Evolutionary conservation across 257 asterid species (phyloP).

Genomic region (Solanum phureja): DNA sequence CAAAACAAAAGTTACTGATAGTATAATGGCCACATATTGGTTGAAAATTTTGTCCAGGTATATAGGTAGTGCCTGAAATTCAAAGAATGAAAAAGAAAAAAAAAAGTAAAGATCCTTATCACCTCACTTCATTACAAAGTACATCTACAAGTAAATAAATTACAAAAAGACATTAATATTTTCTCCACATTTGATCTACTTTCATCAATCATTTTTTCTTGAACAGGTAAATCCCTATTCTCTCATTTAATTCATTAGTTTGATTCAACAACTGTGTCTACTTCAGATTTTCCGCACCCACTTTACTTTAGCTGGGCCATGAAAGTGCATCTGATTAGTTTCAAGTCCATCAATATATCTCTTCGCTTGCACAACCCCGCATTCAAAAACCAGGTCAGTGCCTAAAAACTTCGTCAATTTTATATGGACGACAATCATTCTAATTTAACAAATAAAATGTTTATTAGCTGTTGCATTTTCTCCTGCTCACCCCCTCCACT

Average conservation of each 20-base stretch:
- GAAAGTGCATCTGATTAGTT: background rate
- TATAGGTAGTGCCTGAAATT: conserved; percentile 90
- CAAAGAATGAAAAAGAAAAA: background rate
- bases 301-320: background rate
- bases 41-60: conserved; percentile 90
- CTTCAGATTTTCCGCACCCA: background rate
- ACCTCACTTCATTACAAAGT: background rate
- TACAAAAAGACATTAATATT: background rate
- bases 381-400: background rate
- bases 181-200: background rate
- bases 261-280: background rate
- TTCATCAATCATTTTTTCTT: background rate
- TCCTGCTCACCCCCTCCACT: background rate
- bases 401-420: background rate
- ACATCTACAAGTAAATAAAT: background rate
- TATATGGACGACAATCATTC: background rate
- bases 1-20: conserved; percentile 94
- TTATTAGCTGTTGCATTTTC: background rate
- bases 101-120: background rate
- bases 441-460: background rate
- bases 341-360: background rate
- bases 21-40: conserved; percentile 84
- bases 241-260: background rate
- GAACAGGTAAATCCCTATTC: background rate
- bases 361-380: background rate